phyloP scores from a whole-genome alignment of 139 green algal genomes.

The Astrephomene gubernaculifera region DNA sequence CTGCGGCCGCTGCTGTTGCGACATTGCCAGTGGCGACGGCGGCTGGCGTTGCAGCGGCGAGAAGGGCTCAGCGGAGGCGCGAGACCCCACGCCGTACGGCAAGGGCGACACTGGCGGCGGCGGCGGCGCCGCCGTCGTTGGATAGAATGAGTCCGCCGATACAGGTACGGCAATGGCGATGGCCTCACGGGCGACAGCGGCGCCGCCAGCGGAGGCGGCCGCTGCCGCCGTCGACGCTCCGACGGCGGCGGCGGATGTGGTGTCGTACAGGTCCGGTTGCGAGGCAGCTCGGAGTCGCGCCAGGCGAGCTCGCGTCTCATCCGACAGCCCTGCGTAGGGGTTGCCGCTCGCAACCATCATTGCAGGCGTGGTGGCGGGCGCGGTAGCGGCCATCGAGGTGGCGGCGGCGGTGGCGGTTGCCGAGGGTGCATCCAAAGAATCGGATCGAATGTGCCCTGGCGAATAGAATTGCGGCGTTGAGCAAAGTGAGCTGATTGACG shows the following conservation, averaged over 20 bases:
- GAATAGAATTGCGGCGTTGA: constrained; percentile 13
- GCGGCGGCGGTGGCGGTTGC: neutral
- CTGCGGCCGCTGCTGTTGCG: neutral
- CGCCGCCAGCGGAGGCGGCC: neutral
- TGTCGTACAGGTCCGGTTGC: neutral
- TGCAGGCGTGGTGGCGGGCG: neutral
- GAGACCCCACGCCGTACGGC: too few relatives aligned
- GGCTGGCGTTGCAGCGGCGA: too few relatives aligned
- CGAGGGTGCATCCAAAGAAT: neutral
- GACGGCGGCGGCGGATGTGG: neutral
- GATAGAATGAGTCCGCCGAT: neutral
- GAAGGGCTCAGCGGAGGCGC: neutral
- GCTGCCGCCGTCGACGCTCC: neutral
- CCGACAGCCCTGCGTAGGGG: constrained; percentile 13
- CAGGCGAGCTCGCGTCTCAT: constrained; percentile 32
- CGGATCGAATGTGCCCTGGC: neutral
- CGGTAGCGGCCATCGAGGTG: too few relatives aligned
- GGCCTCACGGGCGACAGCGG: neutral
- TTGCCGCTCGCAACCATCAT: neutral
- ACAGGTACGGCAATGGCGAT: neutral
- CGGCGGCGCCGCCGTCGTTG: neutral
- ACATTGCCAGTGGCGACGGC: neutral
- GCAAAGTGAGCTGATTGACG: neutral
- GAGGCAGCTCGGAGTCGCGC: neutral
- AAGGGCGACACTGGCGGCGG: neutral